Evolutionary conservation across 192 early-diverging fungal species (phyloP).

Genomic region (Entomortierella beljakovae): DNA sequence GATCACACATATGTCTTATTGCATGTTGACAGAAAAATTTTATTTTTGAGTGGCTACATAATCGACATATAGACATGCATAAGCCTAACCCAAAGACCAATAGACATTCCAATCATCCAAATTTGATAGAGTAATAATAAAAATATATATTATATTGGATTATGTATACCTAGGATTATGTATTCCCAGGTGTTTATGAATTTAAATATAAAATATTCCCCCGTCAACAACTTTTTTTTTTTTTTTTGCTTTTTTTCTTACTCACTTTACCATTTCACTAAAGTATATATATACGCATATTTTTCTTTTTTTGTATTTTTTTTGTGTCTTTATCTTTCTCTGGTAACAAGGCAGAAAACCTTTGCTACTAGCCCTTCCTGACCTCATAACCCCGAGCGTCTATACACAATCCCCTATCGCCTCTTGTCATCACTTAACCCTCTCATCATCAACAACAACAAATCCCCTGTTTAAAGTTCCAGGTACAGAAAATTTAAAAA

Average conservation of each 20-base stretch:
- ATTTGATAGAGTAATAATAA: not conserved
- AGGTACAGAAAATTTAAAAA: no score
- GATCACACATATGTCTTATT: no score
- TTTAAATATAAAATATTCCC: no score
- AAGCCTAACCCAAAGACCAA: not conserved
- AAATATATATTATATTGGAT: not conserved
- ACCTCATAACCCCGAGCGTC: constrained; percentile 3
- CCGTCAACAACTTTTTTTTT: not conserved
- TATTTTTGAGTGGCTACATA: no score
- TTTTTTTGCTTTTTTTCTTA: not conserved
- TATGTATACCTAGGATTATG: no score
- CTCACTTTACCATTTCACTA: no score
- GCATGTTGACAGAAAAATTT: no score
- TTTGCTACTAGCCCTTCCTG: not conserved
- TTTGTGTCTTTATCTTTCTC: no score
- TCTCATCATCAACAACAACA: not conserved
- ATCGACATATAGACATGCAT: no score
- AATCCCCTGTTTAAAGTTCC: not conserved
- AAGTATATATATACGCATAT: no score
- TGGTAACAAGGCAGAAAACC: not conserved
- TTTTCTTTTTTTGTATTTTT: not conserved
- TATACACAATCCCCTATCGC: not conserved
- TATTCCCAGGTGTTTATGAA: no score
- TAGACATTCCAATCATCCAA: not conserved
- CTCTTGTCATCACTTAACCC: not conserved